Conservation (phyloP, 2,329 filamentous ascomycete species). For the Colletotrichum eleusines region DNA sequence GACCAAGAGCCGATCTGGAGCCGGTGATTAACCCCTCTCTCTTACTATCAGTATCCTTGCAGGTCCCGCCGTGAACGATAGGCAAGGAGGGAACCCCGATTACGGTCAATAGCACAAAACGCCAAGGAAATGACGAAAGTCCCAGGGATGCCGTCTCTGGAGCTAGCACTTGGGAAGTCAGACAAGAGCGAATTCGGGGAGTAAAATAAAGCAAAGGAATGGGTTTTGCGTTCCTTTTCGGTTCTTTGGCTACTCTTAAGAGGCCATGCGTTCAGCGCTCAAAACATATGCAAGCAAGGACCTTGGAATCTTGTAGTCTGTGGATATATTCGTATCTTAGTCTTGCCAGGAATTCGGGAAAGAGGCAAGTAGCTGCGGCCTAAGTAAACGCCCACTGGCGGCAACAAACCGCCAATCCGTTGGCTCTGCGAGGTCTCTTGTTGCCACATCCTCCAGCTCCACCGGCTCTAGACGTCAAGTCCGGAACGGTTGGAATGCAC, state of each 20-base stretch:
- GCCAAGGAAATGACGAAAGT: background rate
- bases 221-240: too few species aligned
- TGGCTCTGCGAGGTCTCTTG: background rate
- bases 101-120: background rate
- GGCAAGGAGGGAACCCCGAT: background rate
- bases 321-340: too few species aligned
- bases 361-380: background rate
- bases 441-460: background rate
- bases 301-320: too few species aligned
- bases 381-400: background rate
- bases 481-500: background rate
- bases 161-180: background rate
- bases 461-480: background rate
- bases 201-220: background rate
- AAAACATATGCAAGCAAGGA: too few species aligned
- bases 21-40: slow-evolving; percentile 3
- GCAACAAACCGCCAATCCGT: background rate
- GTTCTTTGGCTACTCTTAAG: too few species aligned
- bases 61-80: background rate
- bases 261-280: too few species aligned
- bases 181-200: background rate
- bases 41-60: background rate
- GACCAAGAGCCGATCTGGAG: background rate
- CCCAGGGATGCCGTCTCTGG: background rate
- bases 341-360: background rate